Evolutionary conservation across 2,329 filamentous ascomycete genomes (phyloP).

Genomic region (Chlorencoelia australis): DNA sequence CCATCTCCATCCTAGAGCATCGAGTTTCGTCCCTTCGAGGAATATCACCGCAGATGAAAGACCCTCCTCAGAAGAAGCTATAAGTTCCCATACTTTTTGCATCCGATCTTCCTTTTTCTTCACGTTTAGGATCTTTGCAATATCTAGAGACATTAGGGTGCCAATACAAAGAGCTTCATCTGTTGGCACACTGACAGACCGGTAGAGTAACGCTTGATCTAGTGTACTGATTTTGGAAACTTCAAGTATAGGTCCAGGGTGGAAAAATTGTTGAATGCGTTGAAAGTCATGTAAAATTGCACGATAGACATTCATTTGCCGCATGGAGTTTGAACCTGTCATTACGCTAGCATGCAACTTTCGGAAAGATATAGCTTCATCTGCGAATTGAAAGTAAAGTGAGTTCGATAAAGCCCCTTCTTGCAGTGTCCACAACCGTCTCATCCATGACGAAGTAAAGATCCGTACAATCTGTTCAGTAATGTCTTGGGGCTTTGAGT

Average conservation of each 20-base stretch:
- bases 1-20: slow-evolving; percentile 22
- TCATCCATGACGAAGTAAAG: slow-evolving; percentile 30
- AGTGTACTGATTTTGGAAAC: slow-evolving; percentile 6
- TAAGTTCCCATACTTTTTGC: slow-evolving; percentile 2
- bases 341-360: no score
- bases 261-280: no score
- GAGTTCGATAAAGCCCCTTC: slow-evolving; percentile 28
- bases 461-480: slow-evolving; percentile 26
- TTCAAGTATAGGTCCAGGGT: no score
- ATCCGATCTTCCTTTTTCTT: neutral
- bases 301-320: no score
- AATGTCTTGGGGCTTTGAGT: slow-evolving; percentile 1
- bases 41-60: neutral
- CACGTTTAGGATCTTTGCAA: neutral
- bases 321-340: no score
- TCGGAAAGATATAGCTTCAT: no score
- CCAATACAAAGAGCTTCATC: slow-evolving; percentile 24
- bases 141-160: neutral
- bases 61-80: neutral
- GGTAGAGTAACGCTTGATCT: slow-evolving; percentile 22
- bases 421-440: slow-evolving; percentile 33
- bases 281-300: no score
- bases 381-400: slow-evolving; percentile 28
- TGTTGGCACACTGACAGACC: slow-evolving; percentile 26
- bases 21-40: slow-evolving; percentile 2